Evolutionary conservation across 2,329 filamentous ascomycete species (phyloP), one percentile per base, ranked within the genome.

Genomic region (Uncinocarpus reesii): DNA sequence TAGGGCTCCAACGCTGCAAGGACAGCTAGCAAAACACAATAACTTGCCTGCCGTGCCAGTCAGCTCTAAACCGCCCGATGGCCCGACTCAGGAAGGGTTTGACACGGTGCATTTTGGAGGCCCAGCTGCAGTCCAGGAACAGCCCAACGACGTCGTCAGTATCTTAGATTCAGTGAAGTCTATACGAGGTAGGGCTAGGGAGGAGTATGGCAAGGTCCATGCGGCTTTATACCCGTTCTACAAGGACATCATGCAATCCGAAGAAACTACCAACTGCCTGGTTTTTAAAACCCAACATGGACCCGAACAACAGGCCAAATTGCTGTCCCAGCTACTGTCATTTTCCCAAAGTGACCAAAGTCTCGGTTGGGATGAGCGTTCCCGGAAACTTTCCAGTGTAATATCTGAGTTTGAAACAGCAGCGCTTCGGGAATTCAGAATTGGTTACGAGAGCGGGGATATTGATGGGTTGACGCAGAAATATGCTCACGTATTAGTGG

Each of bases 191-290:
- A 79, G 81, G 57, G 92, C 92, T 37, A 78, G 89, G 52, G 80
- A 92, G 57, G 89, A 96, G 65, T 98, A 89, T 62, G 90, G 84
- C 13, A 93, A 84, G 63, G 75, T 96, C 11, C 93, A 96, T 65
- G 83, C 81, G n/a, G 84, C 86, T 3, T 67, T 98, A 56, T 85
- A 82, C 8, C 89, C 89, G 0, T 90, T 93, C 58, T 98, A 96
- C 67, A 79, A 80, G 55, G 87, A 98, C 62, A 76, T 96, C 35
- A 79, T 78, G 29, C 75, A 72, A 53, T 81, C 83, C 2, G 68
- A 86, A 72, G 53, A 86, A 84, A 68, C 63, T 34, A 79, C 84
- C 11, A 84, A 95, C 55, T 86, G 86, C 5, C 74, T 87, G 28
- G 73, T 96, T 7, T 98, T 96, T 66, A 80, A 84, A 57, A 84